Conservation (phyloP, 208 protist genomes). For the Trypanosoma theileri region DNA sequence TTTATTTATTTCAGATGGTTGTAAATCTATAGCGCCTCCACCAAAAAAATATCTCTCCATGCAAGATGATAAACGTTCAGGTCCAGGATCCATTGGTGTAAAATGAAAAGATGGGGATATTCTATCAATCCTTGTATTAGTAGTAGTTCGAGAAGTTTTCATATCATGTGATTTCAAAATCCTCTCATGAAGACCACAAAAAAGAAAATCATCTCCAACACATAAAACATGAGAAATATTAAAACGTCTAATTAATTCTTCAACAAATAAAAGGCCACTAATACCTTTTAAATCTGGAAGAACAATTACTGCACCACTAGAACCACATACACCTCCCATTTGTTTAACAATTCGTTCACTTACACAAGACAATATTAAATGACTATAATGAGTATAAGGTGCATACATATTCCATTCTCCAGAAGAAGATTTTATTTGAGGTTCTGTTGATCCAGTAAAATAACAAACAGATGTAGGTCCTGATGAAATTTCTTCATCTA, state of each 20-base stretch:
- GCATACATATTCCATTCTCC: constrained; percentile 49
- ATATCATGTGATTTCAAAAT: constrained; percentile 20
- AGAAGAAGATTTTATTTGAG: constrained; percentile 36
- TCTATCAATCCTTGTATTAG: constrained; percentile 46
- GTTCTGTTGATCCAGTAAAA: constrained; percentile 76
- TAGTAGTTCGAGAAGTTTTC: constrained; percentile 16
- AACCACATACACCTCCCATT: constrained; percentile 45
- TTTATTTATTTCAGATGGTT: constrained; percentile 66
- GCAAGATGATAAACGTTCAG: constrained; percentile 35
- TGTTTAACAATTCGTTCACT: constrained; percentile 50
- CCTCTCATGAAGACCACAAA: constrained; percentile 53
- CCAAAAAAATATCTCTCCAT: constrained; percentile 78
- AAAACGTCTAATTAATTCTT: constrained; percentile 59
- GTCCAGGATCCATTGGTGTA: constrained; percentile 20
- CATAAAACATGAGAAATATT: constrained; percentile 68
- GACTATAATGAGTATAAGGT: constrained; percentile 65
- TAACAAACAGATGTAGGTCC: constrained; percentile 56
- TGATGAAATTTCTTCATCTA: constrained; percentile 62
- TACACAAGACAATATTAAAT: constrained; percentile 40
- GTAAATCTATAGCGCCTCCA: constrained; percentile 51
- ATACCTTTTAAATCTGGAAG: constrained; percentile 67
- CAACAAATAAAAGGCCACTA: constrained; percentile 62
- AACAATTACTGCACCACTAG: constrained; percentile 75
- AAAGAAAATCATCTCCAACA: constrained; percentile 75
- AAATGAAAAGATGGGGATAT: constrained; percentile 58